These are phyloP conservation scores for Haplographium delicatum DNA, from an alignment of 495 filamentous ascomycete genomes.

Conservation along the genomic window DNA sequence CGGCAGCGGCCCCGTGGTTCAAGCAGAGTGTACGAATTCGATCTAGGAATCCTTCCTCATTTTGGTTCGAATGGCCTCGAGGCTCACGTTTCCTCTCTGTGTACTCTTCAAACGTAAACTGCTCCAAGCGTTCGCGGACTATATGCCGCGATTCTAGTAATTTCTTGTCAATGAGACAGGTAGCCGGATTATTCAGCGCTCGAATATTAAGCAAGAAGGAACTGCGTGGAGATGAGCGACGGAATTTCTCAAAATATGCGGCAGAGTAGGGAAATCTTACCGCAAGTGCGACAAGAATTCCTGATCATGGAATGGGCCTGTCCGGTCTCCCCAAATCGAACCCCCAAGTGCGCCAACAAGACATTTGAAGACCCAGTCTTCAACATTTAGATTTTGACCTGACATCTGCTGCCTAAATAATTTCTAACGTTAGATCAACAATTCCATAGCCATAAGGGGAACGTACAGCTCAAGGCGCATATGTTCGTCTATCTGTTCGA, in stretches of 20 bases:
- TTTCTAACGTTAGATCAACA: too few relatives aligned
- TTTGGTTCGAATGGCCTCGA: not conserved
- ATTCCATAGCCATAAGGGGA: too few relatives aligned
- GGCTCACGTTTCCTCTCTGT: not conserved
- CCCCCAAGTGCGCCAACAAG: not conserved
- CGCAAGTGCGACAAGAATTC: not conserved
- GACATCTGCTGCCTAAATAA: too few relatives aligned
- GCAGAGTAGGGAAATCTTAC: too few relatives aligned
- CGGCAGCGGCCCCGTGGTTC: not conserved
- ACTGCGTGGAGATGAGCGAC: too few relatives aligned
- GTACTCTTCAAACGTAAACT: slow-evolving; percentile 2
- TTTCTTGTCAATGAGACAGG: slow-evolving; percentile 3
- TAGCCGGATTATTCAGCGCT: not conserved
- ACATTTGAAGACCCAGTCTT: not conserved
- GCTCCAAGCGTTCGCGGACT: slow-evolving; percentile 4
- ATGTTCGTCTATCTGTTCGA: slow-evolving; percentile 2
- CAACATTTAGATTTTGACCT: not conserved
- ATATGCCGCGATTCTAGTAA: not conserved
- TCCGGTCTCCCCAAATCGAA: not conserved
- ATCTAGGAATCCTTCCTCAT: not conserved
- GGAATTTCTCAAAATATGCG: too few relatives aligned
- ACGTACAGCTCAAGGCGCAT: not conserved
- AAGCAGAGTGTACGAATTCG: not conserved
- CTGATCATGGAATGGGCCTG: not conserved
- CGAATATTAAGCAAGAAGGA: not conserved